Evolutionary conservation across 177 flowering plant species (phyloP), one percentile per base, ranked within the genome.

Genomic region (Tripterygium wilfordii): DNA sequence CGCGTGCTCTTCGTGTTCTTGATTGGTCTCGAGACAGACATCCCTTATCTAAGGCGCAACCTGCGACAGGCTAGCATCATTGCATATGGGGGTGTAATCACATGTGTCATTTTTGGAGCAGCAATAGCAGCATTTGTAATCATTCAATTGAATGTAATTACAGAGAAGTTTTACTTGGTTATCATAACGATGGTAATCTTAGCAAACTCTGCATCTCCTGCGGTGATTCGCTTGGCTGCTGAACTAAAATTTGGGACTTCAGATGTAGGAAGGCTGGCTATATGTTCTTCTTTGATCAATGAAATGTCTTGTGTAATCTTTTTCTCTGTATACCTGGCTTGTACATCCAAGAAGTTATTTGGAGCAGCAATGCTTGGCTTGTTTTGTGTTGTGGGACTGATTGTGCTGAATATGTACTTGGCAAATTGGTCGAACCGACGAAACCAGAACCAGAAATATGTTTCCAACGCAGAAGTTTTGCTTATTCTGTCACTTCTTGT

Each of bases 11-110:
- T 74, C 66, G 68, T 82, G 82, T 82, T 82, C 48, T 64, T 80
- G 27, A 56, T 82, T 2, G 92, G 92, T 19, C 66, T 87, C 0
- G 79, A 83, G 72, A 44, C 59, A 23, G 89, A 83, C 48, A 26
- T 70, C 4, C 48, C 79, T 21, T 76, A 64, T 18, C 14, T 67
- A 5, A 36, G 25, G 45, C 74, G 85, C 9, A 64, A 57, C 48
- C 5, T 62, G 0, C 56, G 63, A 0, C 28, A 38, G 3, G 74
- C 72, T 0, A 16, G 51, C 38, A 41, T 41, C 1, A 21, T 79
- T 2, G 74, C 85, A 0, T 49, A n/a, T 12, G 63, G 75, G 2
- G 73, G 76, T 10, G 41, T 42, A 46, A 1, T 64, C 0, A 13
- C 49, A 1, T 68, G 76, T 20, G 12, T 56, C 29, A 4, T 71